Evolutionary conservation across 2,329 filamentous ascomycete genomes (phyloP), one percentile per base, ranked within the genome.

Genomic region (Penicillium sp.): DNA sequence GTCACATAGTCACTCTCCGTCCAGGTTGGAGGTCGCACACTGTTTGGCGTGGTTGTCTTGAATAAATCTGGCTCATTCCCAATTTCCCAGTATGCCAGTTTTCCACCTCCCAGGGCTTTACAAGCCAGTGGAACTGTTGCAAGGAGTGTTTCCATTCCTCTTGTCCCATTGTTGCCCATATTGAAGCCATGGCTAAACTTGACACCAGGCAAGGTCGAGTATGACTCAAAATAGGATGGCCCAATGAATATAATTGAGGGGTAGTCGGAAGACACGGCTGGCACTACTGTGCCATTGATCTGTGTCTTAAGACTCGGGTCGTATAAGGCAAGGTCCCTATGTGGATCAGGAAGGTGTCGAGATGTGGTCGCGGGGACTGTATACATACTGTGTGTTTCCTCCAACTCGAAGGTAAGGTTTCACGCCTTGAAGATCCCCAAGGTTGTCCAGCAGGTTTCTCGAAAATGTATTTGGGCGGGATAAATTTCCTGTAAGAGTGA

Each of bases 31-130:
- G 83, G 79, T n/a, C 84, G 71, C 18, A 84, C 78, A 0, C 76
- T 71, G 0, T 80, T 79, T 58, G 83, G 81, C 2, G 78, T 68
- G 18, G 79, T 81, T 1, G 77, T 80, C 16, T 80, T 78, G 68
- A 74, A 87, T 7, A 87, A 69, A 66, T 88, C 84, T 0, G 84
- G 83, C 67, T 87, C 85, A 62, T 88, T 88, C 38, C 86, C 85
- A 59, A 87, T 83, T 64, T 86, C 83, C 83, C 83, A 88, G 57
- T 75, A 73, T 24, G 83, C 77, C 5, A 86, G 70, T 49, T 77
- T 82, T 5, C 77, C 79, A 10, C 70, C 69, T 2, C 75, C 71
- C 0, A 88, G 70, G 3, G 83, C 81, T 60, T 81, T 79, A 70
- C 85, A 88, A 2, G 79, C 84, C 39, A 85, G 68, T 0, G 82